Percentiles rank a stretch among this genome's conserved stretches.
phyloP scores from a whole-genome alignment of 257 asterid genomes.

The Jacaranda mimosifolia region DNA sequence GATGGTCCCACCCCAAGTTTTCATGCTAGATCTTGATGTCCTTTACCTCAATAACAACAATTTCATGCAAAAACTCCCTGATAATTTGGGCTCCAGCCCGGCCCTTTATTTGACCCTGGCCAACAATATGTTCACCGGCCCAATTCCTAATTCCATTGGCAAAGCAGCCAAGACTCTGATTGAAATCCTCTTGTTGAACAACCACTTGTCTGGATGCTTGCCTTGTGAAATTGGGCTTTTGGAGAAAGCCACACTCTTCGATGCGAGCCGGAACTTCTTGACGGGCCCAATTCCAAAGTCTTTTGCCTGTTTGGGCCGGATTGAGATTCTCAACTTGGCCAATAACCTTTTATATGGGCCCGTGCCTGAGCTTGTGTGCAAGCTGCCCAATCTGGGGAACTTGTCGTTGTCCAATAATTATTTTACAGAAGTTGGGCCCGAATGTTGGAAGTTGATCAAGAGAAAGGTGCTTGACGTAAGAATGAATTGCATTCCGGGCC shows the following conservation, averaged over 20 bases:
- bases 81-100: constrained; percentile 36
- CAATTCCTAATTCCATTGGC: constrained; percentile 43
- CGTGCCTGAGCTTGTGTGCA: constrained; percentile 36
- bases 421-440: constrained; percentile 38
- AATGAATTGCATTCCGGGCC: constrained; percentile 45
- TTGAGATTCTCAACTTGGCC: constrained; percentile 40
- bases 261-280: constrained; percentile 39
- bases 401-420: constrained; percentile 36
- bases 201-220: constrained; percentile 38
- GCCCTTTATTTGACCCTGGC: constrained; percentile 44
- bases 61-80: constrained; percentile 38
- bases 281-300: constrained; percentile 47
- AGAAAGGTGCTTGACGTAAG: constrained; percentile 33
- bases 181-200: constrained; percentile 42
- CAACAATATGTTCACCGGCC: constrained; percentile 47
- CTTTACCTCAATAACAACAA: constrained; percentile 45
- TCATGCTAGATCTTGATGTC: constrained; percentile 44
- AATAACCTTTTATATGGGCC: constrained; percentile 40
- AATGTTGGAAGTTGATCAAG: constrained; percentile 36
- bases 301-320: constrained; percentile 39
- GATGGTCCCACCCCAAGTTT: constrained; percentile 37
- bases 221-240: constrained; percentile 47
- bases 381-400: constrained; percentile 33
- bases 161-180: constrained; percentile 24
- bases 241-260: constrained; percentile 38